A percentile compares a stretch with the other conserved stretches of the same genome.
Conservation (phyloP, 805 yeast genomes). For the Sugiyamaella valdiviana region DNA sequence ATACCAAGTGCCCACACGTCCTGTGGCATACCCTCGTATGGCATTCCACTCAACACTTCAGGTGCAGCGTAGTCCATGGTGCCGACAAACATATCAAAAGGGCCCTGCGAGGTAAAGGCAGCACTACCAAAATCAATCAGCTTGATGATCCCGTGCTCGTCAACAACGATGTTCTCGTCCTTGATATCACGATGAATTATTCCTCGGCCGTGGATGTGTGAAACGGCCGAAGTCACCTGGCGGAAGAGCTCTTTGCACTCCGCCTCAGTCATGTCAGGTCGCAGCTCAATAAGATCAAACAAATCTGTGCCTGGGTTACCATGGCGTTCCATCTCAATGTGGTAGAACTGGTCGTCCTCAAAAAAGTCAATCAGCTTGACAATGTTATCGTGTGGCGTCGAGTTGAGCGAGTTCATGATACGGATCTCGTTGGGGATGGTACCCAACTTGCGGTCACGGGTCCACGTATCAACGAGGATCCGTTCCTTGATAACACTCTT, state of each 20-base stretch:
- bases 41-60: conserved; percentile 82
- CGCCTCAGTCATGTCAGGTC: conserved; percentile 68
- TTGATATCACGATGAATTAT: conserved; percentile 92
- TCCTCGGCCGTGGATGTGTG: conserved; percentile 77
- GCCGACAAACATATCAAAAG: conserved; percentile 96
- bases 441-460: conserved; percentile 82
- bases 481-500: conserved; percentile 89
- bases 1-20: conserved; percentile 98
- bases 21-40: conserved; percentile 89
- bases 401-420: conserved; percentile 67
- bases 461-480: conserved; percentile 96
- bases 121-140: conserved; percentile 95
- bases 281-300: conserved; percentile 85
- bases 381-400: conserved; percentile 76
- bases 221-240: conserved; percentile 73
- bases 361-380: conserved; percentile 83
- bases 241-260: conserved; percentile 74
- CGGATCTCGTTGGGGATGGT: conserved; percentile 96
- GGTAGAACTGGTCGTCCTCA: conserved; percentile 85
- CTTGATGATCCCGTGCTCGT: conserved; percentile 65
- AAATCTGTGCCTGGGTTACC: conserved; percentile 88
- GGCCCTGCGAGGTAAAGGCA: conserved; percentile 83
- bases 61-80: conserved; percentile 98
- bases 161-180: conserved; percentile 90
- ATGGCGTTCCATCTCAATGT: conserved; percentile 86